A percentile compares a stretch with the other conserved stretches of the same genome.
phyloP scores from a whole-genome alignment of 352 stramenopile genomes.

The Pythium guiyangense region DNA sequence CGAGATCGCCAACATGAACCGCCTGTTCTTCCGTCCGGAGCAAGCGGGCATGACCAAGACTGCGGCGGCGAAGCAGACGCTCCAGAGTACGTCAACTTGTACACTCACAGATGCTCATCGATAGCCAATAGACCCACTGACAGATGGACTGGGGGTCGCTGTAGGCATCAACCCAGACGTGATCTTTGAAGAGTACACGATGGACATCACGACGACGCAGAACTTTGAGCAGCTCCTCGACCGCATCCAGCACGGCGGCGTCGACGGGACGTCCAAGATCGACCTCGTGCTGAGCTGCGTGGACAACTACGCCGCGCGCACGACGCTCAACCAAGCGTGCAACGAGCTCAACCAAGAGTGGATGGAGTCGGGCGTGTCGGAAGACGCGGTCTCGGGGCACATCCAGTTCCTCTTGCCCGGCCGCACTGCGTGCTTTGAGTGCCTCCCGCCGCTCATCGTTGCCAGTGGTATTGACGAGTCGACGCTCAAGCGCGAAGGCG shows the following conservation, averaged over 20 bases:
- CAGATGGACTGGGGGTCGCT: neutral
- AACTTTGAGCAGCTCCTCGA: slow-evolving; percentile 86
- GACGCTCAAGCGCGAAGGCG: slow-evolving; percentile 84
- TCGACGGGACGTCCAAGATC: slow-evolving; percentile 51
- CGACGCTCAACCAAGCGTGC: slow-evolving; percentile 85
- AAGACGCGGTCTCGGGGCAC: slow-evolving; percentile 87
- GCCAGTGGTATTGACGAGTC: slow-evolving; percentile 83
- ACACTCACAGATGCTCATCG: no score
- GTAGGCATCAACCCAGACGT: slow-evolving; percentile 88
- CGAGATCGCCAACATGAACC: slow-evolving; percentile 91
- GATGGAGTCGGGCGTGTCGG: slow-evolving; percentile 91
- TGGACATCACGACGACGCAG: slow-evolving; percentile 82
- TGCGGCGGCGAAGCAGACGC: slow-evolving; percentile 79
- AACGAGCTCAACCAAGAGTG: slow-evolving; percentile 84
- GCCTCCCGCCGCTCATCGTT: slow-evolving; percentile 82
- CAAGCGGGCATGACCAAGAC: slow-evolving; percentile 87
- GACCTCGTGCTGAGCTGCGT: slow-evolving; percentile 88
- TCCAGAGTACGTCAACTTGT: slow-evolving; percentile 73
- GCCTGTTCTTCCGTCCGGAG: slow-evolving; percentile 86
- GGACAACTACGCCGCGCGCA: slow-evolving; percentile 88
- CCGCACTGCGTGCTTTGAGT: slow-evolving; percentile 88
- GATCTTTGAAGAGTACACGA: slow-evolving; percentile 81
- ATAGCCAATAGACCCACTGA: neutral
- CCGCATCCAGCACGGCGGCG: slow-evolving; percentile 59
- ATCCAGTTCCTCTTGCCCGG: slow-evolving; percentile 86